Evolutionary conservation across 2,329 filamentous ascomycete species (phyloP).

Genomic region (Diplodia scrobiculata): DNA sequence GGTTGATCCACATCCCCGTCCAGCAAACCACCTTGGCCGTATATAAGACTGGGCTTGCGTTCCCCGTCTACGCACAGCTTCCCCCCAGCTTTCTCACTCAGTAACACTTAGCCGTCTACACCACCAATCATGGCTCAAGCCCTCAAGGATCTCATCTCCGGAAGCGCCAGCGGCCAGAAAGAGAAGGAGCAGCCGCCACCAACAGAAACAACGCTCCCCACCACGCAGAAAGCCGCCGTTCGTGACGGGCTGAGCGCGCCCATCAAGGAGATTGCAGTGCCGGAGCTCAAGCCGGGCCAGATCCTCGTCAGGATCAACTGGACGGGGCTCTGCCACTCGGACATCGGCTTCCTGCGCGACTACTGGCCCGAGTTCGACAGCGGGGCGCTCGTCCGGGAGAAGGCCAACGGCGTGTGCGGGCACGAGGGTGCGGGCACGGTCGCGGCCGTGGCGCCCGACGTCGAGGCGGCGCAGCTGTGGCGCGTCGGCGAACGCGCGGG

Average conservation of each 20-base stretch:
- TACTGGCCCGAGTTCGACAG: slow-evolving; percentile 52
- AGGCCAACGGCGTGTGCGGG: slow-evolving; percentile 37
- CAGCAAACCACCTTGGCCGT: background rate
- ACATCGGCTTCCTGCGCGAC: slow-evolving; percentile 60
- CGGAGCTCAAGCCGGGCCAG: slow-evolving; percentile 48
- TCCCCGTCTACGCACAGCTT: background rate
- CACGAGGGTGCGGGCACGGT: slow-evolving; percentile 63
- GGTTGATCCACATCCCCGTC: background rate
- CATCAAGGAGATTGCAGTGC: slow-evolving; percentile 36
- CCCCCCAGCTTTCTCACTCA: background rate
- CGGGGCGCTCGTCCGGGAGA: slow-evolving; percentile 33
- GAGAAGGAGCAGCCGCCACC: background rate
- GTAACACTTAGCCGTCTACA: background rate
- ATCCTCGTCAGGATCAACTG: slow-evolving; percentile 60
- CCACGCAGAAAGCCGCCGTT: slow-evolving; percentile 43
- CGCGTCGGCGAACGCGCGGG: slow-evolving; percentile 58
- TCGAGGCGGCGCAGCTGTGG: slow-evolving; percentile 42
- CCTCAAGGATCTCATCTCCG: background rate
- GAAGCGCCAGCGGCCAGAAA: background rate
- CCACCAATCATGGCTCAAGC: background rate
- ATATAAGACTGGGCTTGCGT: background rate
- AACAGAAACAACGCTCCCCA: slow-evolving; percentile 37
- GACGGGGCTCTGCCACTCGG: slow-evolving; percentile 61
- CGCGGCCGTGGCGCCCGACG: slow-evolving; percentile 49
- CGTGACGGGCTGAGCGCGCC: slow-evolving; percentile 41